phyloP scores from a whole-genome alignment of 2,329 filamentous ascomycete genomes.

The Penicillium sp. region DNA sequence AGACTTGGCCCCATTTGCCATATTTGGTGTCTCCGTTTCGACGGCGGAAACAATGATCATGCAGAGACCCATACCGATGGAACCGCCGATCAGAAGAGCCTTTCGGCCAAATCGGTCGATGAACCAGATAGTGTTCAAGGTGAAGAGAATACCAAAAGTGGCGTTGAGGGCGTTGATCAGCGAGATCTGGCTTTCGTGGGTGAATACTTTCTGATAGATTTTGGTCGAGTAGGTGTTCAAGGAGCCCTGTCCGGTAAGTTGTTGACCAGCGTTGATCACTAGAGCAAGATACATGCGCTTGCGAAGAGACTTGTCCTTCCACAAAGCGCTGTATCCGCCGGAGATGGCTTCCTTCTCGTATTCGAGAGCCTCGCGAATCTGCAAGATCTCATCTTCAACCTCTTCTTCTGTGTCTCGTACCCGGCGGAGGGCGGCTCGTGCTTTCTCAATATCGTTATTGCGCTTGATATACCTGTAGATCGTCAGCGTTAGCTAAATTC shows the following conservation, averaged over 20 bases:
- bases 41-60: slow-evolving; percentile 66
- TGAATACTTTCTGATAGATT: slow-evolving; percentile 71
- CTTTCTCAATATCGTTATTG: slow-evolving; percentile 60
- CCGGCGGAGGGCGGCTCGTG: slow-evolving; percentile 55
- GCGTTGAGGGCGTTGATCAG: slow-evolving; percentile 74
- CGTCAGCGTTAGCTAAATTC: neutral
- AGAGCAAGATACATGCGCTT: slow-evolving; percentile 66
- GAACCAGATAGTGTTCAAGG: slow-evolving; percentile 70
- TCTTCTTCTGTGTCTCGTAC: slow-evolving; percentile 66
- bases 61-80: slow-evolving; percentile 66
- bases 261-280: slow-evolving; percentile 68
- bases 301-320: slow-evolving; percentile 67
- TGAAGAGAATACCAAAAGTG: slow-evolving; percentile 71
- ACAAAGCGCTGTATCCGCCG: slow-evolving; percentile 62
- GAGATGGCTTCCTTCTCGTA: slow-evolving; percentile 70
- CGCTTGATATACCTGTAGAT: slow-evolving; percentile 52
- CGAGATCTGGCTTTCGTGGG: slow-evolving; percentile 58
- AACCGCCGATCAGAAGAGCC: slow-evolving; percentile 68
- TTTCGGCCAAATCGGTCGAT: slow-evolving; percentile 70
- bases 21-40: slow-evolving; percentile 57
- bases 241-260: slow-evolving; percentile 70
- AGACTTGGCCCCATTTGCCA: slow-evolving; percentile 52
- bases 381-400: slow-evolving; percentile 64
- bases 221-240: slow-evolving; percentile 72
- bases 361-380: slow-evolving; percentile 67